phyloP scores from a whole-genome alignment of 2,329 filamentous ascomycete genomes.

The Aspergillus flavus region DNA sequence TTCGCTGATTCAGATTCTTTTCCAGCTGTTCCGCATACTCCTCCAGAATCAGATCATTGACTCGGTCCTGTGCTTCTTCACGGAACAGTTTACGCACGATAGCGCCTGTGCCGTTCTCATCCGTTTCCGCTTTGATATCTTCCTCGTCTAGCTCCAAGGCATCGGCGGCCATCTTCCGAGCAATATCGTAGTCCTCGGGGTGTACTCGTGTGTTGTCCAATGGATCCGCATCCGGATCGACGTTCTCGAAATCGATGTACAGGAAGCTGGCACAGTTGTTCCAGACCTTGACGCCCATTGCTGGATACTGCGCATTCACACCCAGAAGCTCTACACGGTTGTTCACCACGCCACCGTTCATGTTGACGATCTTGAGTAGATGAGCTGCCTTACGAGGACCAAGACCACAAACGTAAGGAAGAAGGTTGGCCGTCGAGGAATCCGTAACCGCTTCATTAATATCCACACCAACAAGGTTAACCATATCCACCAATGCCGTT shows the following conservation, averaged over 20 bases:
- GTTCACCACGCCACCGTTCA: conserved; percentile 82
- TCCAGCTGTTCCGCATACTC: conserved; percentile 96
- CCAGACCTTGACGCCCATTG: conserved; percentile 89
- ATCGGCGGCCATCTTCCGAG: conserved; percentile 97
- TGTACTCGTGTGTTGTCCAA: conserved; percentile 96
- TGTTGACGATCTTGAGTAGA: conserved; percentile 85
- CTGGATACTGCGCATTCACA: conserved; percentile 77
- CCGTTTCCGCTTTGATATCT: conserved; percentile 91
- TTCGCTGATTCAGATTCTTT: conserved; percentile 88
- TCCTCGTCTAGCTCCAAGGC: conserved; percentile 96
- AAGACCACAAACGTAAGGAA: conserved; percentile 88
- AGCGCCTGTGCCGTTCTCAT: conserved; percentile 85
- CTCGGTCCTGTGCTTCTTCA: conserved; percentile 89
- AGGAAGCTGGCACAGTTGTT: conserved; percentile 97
- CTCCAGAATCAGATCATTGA: conserved; percentile 94
- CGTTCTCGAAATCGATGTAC: conserved; percentile 83
- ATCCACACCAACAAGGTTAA: conserved; percentile 93
- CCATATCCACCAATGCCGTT: conserved; percentile 97
- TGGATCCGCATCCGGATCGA: conserved; percentile 81
- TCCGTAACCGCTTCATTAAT: conserved; percentile 89
- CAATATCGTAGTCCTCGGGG: conserved; percentile 96
- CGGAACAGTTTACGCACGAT: conserved; percentile 95
- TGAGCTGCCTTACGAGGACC: conserved; percentile 88
- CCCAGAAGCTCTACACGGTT: conserved; percentile 87
- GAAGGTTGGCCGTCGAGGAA: conserved; percentile 77